Percentiles rank a stretch among this genome's conserved stretches.
These are phyloP conservation scores for Nadsonia starkeyi-henricii DNA, from an alignment of 1,139 yeast species.

Conservation along the genomic window DNA sequence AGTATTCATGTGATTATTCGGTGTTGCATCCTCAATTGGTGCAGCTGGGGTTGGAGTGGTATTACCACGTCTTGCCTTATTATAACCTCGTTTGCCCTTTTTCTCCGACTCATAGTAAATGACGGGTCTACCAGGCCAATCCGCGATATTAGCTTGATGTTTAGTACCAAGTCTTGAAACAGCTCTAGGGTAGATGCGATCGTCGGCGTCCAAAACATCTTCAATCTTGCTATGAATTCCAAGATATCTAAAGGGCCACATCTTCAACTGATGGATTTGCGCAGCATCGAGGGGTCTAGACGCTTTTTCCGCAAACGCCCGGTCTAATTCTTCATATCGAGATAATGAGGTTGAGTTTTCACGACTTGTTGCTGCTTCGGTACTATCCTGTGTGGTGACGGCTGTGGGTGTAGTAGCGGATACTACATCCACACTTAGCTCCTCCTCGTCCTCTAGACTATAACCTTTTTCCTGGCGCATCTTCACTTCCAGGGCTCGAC, in stretches of 20 bases:
- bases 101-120: conserved; percentile 43
- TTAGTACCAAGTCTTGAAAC: conserved; percentile 64
- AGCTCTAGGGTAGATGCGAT: conserved; percentile 72
- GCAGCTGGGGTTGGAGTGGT: conserved; percentile 1
- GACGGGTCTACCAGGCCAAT: conserved; percentile 53
- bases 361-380: conserved; percentile 2
- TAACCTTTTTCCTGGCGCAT: conserved; percentile 6
- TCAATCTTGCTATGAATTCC: conserved; percentile 68
- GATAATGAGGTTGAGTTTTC: conserved; percentile 26
- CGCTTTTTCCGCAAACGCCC: conserved; percentile 24
- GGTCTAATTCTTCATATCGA: conserved; percentile 44
- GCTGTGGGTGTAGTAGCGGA: background rate
- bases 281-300: conserved; percentile 21
- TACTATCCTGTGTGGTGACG: background rate
- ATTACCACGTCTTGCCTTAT: conserved; percentile 8
- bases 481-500: conserved; percentile 20
- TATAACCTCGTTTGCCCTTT: conserved; percentile 14
- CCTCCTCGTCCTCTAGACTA: conserved; percentile 4
- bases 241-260: conserved; percentile 68
- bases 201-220: conserved; percentile 69
- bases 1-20: conserved; percentile 14
- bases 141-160: conserved; percentile 60
- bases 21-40: conserved; percentile 2
- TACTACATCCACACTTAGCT: conserved; percentile 1
- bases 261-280: conserved; percentile 18